These are phyloP conservation scores for Coemansia sp. DNA, from an alignment of 192 early-diverging fungal genomes.

Conservation along the genomic window DNA sequence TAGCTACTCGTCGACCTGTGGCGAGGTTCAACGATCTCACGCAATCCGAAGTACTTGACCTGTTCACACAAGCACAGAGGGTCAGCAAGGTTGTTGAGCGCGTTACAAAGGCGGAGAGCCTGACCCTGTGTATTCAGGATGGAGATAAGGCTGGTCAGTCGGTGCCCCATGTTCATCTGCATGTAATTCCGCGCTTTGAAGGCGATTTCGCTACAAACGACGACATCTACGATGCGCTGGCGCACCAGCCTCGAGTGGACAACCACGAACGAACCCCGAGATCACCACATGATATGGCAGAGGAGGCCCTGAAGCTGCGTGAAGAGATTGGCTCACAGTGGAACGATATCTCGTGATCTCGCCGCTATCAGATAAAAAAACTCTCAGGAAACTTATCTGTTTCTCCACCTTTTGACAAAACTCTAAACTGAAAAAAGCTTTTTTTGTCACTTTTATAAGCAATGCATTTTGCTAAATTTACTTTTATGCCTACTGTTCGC, in stretches of 20 bases:
- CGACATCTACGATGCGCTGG: constrained; percentile 79
- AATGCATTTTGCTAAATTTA: not conserved
- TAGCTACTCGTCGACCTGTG: constrained; percentile 67
- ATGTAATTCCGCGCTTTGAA: constrained; percentile 78
- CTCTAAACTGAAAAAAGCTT: not conserved
- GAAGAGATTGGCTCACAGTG: constrained; percentile 24
- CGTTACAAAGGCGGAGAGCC: constrained; percentile 63
- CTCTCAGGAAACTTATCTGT: not conserved
- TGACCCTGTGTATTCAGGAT: constrained; percentile 83
- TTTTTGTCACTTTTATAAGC: not conserved
- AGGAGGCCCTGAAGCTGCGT: constrained; percentile 32
- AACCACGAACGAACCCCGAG: constrained; percentile 70
- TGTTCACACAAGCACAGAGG: constrained; percentile 77
- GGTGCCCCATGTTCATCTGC: constrained; percentile 89
- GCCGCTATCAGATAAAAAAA: not conserved
- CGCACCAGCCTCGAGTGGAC: constrained; percentile 49
- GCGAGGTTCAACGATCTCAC: constrained; percentile 75
- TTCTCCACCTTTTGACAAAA: not conserved
- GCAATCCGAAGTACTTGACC: constrained; percentile 74
- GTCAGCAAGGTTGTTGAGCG: constrained; percentile 74
- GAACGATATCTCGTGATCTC: not conserved
- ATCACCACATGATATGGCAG: constrained; percentile 76
- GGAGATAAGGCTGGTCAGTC: constrained; percentile 73
- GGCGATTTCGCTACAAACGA: constrained; percentile 87
- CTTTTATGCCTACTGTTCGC: not conserved